phyloP scores from a whole-genome alignment of 2,329 filamentous ascomycete species.

The Aspergillus alliaceus region DNA sequence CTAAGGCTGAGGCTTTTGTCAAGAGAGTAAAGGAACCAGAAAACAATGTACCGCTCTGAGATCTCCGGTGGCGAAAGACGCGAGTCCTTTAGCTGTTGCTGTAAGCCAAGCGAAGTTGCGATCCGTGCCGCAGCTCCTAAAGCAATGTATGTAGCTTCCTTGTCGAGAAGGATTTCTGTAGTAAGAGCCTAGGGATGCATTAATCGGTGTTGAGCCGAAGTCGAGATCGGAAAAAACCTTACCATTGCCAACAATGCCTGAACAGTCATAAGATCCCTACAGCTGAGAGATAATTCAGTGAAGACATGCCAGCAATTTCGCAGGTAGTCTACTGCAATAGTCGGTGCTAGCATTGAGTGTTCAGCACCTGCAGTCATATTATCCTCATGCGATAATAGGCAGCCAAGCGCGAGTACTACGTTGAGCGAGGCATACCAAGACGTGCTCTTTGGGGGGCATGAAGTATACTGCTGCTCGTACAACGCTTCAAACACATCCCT shows the following conservation, averaged over 20 bases:
- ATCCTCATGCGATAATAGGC: background rate
- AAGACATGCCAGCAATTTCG: background rate
- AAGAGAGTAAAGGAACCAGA: background rate
- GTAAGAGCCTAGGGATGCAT: background rate
- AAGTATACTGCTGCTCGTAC: background rate
- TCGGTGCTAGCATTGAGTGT: background rate
- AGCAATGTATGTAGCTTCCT: background rate
- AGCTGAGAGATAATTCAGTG: background rate
- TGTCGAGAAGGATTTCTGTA: background rate
- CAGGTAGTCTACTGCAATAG: background rate
- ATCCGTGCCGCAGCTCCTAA: background rate
- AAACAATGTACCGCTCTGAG: background rate
- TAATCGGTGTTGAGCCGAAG: background rate
- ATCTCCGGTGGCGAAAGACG: background rate
- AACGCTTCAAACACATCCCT: background rate
- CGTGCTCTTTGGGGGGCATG: background rate
- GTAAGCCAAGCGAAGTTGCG: background rate
- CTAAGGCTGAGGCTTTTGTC: background rate
- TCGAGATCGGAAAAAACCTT: background rate
- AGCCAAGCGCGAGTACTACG: background rate
- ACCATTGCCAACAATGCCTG: background rate
- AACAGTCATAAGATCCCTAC: background rate
- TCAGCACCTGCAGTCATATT: background rate
- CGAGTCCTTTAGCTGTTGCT: background rate
- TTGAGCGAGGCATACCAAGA: slow-evolving; percentile 1